These are phyloP conservation scores for Monsonia emarginata DNA, from an alignment of 441 rosid genomes.

Conservation along the genomic window DNA sequence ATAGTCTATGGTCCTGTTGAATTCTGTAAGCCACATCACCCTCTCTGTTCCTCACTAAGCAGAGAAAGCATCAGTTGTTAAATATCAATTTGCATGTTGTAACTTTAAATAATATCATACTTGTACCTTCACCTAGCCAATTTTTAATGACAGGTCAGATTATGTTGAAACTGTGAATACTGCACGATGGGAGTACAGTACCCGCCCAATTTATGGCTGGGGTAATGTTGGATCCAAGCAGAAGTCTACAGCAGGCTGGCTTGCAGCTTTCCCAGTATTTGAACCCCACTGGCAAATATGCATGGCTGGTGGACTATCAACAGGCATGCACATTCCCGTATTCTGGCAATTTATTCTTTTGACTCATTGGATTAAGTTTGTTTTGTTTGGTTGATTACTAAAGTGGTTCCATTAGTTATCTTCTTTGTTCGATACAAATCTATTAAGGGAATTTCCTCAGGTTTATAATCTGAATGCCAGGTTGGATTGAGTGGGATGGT, in stretches of 20 bases:
- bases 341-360: constrained; percentile 7
- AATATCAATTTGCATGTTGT: neutral
- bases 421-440: neutral
- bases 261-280: constrained; percentile 89
- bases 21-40: too few species aligned
- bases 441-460: constrained; percentile 7
- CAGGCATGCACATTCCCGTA: constrained; percentile 40
- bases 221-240: constrained; percentile 70
- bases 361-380: constrained; percentile 9
- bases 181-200: constrained; percentile 91
- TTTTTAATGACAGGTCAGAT: constrained; percentile 49
- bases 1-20: neutral
- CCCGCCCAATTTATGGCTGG: constrained; percentile 90
- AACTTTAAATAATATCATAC: neutral
- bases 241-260: constrained; percentile 96
- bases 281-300: constrained; percentile 99
- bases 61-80: neutral
- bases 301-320: constrained; percentile 96
- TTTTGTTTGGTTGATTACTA: neutral
- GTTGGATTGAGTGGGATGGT: constrained; percentile 98
- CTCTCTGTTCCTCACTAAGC: neutral
- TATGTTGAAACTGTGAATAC: constrained; percentile 57
- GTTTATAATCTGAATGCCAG: constrained; percentile 31
- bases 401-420: neutral
- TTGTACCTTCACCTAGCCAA: neutral